These are phyloP conservation scores for Pyrrhoderma noxium DNA, from an alignment of 1,284 basidiomycete species.

Conservation along the genomic window DNA sequence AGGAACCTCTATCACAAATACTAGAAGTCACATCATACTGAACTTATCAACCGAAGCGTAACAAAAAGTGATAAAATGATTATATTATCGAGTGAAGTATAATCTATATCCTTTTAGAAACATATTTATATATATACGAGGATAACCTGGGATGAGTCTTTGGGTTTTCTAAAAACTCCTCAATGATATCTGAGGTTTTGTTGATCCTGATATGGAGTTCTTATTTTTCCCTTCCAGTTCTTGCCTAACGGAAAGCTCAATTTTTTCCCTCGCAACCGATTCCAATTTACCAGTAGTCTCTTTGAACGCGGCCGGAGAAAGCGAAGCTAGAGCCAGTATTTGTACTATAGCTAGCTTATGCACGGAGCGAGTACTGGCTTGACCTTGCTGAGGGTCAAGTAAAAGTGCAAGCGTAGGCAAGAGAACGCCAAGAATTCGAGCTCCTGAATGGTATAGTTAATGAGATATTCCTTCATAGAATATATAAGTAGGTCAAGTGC, in stretches of 20 bases:
- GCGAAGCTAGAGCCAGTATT: slow-evolving; percentile 70
- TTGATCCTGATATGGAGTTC: slow-evolving; percentile 29
- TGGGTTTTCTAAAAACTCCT: slow-evolving; percentile 48
- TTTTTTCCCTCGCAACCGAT: slow-evolving; percentile 45
- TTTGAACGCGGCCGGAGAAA: slow-evolving; percentile 76
- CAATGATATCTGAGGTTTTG: slow-evolving; percentile 75
- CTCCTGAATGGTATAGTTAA: slow-evolving; percentile 36
- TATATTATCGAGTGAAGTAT: too few species aligned
- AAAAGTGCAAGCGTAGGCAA: slow-evolving; percentile 75
- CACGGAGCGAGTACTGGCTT: slow-evolving; percentile 33
- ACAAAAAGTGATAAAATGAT: too few species aligned
- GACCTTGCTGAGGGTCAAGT: slow-evolving; percentile 42
- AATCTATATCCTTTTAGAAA: too few species aligned
- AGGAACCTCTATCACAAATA: too few species aligned
- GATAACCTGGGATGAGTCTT: too few species aligned
- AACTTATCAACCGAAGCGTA: too few species aligned
- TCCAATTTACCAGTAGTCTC: slow-evolving; percentile 75
- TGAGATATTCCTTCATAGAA: slow-evolving; percentile 4
- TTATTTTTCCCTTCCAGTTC: slow-evolving; percentile 48
- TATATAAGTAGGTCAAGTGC: slow-evolving; percentile 21
- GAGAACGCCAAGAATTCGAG: slow-evolving; percentile 67
- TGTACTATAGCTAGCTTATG: slow-evolving; percentile 67
- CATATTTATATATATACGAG: too few species aligned
- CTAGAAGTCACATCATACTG: too few species aligned
- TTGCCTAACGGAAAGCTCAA: slow-evolving; percentile 78